phyloP scores from a whole-genome alignment of 768 basidiomycete species.

The Boletus reticulatus region DNA sequence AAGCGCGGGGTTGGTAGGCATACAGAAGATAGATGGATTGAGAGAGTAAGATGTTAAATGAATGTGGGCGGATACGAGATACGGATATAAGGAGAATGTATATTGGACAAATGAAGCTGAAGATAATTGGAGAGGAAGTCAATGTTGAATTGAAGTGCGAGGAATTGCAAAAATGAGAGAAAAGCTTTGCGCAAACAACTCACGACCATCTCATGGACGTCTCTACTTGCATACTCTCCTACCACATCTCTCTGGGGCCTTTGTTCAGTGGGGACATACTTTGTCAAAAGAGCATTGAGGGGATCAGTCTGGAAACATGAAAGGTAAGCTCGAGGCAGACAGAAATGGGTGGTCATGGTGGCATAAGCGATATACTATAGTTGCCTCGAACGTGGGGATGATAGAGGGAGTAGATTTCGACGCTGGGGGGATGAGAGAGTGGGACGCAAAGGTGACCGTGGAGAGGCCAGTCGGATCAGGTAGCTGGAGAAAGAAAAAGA shows the following conservation, averaged over 20 bases:
- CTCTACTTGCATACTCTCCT: slow-evolving; percentile 70
- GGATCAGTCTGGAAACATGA: slow-evolving; percentile 64
- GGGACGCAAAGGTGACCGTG: background rate
- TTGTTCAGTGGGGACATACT: slow-evolving; percentile 79
- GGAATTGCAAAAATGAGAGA: slow-evolving; percentile 7
- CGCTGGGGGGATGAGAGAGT: slow-evolving; percentile 4
- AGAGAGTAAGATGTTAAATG: slow-evolving; percentile 17
- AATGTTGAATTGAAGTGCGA: slow-evolving; percentile 1
- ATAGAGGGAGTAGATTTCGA: background rate
- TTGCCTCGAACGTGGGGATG: slow-evolving; percentile 5
- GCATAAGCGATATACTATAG: slow-evolving; percentile 1
- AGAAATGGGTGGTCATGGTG: slow-evolving; percentile 2
- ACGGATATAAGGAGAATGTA: slow-evolving; percentile 18
- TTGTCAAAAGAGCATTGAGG: slow-evolving; percentile 74
- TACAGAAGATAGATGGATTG: slow-evolving; percentile 25
- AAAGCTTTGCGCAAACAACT: slow-evolving; percentile 34
- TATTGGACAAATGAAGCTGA: slow-evolving; percentile 3
- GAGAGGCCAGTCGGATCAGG: slow-evolving; percentile 15
- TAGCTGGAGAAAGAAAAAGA: slow-evolving; percentile 37
- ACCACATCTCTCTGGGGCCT: slow-evolving; percentile 70
- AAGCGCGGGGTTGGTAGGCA: slow-evolving; percentile 10
- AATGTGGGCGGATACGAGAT: slow-evolving; percentile 19
- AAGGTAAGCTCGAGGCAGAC: slow-evolving; percentile 4
- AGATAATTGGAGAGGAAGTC: slow-evolving; percentile 3
- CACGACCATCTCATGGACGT: slow-evolving; percentile 80